Evolutionary conservation across 2,329 filamentous ascomycete species (phyloP).

Genomic region (Neonectria sp.): DNA sequence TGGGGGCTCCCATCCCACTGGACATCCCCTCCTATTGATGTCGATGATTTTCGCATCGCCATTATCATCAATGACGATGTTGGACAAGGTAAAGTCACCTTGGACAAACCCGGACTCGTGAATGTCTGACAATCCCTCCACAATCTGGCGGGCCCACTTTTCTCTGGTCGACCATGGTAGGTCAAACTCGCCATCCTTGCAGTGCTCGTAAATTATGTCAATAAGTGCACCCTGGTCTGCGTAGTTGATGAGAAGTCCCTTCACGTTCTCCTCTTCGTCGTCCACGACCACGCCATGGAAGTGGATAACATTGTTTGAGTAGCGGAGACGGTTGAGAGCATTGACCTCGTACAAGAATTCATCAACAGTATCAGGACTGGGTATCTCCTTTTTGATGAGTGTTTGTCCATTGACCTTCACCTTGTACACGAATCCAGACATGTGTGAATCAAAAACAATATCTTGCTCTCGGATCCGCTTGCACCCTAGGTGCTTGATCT

Average conservation of each 20-base stretch:
- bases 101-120: slow-evolving; percentile 98
- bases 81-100: slow-evolving; percentile 96
- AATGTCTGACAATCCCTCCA: slow-evolving; percentile 90
- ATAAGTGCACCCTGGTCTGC: slow-evolving; percentile 90
- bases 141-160: slow-evolving; percentile 92
- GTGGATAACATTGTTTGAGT: slow-evolving; percentile 83
- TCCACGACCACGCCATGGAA: slow-evolving; percentile 93
- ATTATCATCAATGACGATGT: slow-evolving; percentile 90
- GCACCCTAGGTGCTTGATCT: slow-evolving; percentile 81
- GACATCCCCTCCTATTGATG: slow-evolving; percentile 97
- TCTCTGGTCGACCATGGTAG: slow-evolving; percentile 81
- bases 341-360: slow-evolving; percentile 99
- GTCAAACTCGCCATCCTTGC: slow-evolving; percentile 68
- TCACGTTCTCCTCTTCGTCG: slow-evolving; percentile 86
- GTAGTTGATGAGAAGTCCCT: slow-evolving; percentile 90
- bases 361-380: slow-evolving; percentile 93
- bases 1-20: slow-evolving; percentile 97
- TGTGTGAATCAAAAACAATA: slow-evolving; percentile 88
- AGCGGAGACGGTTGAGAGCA: slow-evolving; percentile 83
- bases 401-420: slow-evolving; percentile 77
- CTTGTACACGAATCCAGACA: slow-evolving; percentile 98
- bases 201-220: slow-evolving; percentile 88
- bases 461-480: slow-evolving; percentile 79
- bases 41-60: slow-evolving; percentile 97
- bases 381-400: slow-evolving; percentile 98